Base-by-base conservation (phyloP, 2,329 filamentous ascomycete species). In the Zymoseptoria ardabiliae region DNA sequence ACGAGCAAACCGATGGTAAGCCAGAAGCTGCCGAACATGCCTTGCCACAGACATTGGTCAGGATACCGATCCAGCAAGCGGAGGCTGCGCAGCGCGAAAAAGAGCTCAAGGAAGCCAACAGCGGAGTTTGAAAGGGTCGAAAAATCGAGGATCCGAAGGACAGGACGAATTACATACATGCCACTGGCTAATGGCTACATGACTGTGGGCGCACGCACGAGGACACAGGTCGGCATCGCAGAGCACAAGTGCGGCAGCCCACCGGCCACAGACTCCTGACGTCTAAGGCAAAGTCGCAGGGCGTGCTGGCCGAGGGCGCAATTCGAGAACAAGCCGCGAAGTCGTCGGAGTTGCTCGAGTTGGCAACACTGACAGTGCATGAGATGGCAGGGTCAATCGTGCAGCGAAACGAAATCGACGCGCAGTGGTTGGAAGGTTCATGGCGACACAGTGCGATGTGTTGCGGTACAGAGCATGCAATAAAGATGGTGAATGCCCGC, bases 11-110 rank as follows among this genome's bases (percentile, higher is more conserved):
- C 4, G 17, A 45, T n/a, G 35, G 35, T 2, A 53, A 28, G 23
- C 71, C 72, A 22, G 74, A 75, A 66, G 69, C 76, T 51, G 73
- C 74, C 66, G 68, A 77, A 55, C 22, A 11, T 17, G 13, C 48
- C 0, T 76, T 94, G 49, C 90, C 90, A 1, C 88, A 93, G 71
- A 93, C 90, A 19, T 80, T 95, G 17, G 90, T 95, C 41, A 85
- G 90, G 63, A 93, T 94, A 66, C 90, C 90, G 1, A 91, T 89
- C 17, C 88, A 93, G 66, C 89, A 92, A 66, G 69, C 70, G 8
- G 69, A 72, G 51, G 67, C 64, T 35, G 62, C 65, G 49, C 65
- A 72, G 54, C 63, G 65, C 35, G 65, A 69, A 53, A 63, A 67
- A 20, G 70, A 70, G 30, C 60, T 60, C 30, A 61, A 61, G 51